Base-by-base conservation (phyloP, 129 eudicot species). In the Artemisia tridentata region DNA sequence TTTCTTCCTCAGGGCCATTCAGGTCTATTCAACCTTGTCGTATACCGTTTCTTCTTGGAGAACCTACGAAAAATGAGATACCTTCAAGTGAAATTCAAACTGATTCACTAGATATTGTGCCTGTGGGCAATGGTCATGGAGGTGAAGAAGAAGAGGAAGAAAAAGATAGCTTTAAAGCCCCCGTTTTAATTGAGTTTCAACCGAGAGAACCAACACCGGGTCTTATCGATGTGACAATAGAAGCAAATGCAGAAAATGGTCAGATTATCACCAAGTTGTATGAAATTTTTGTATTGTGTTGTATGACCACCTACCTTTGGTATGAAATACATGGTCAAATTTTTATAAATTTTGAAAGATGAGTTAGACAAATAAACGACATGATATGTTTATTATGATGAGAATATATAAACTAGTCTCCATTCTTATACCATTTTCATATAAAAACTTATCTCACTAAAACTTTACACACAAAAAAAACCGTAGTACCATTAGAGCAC, bases 151-250 rank as follows among this genome's bases (percentile, higher is more conserved):
- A 68, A 17, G 83, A 80, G 73, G 77, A 79, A 27, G 77, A 83
- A 20, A 73, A 79, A 20, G 75, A 83, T 20, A 73, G 56, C 76
- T 85, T 69, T 48, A 79, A 81, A 76, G 86, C 95, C 69, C 80
- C 73, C 17, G 86, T 90, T 41, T 58, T 74, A 38, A 75, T 93
- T 53, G 96, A 93, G 68, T 75, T 93, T 68, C 92, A 93, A 82
- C 97, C 98, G 59, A 73, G 80, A 52, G 98, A 89, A 78, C 98
- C 98, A 10, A 73, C 89, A 64, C 98, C 98, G 7, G 98, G 98
- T 10, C 81, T 89, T 25, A 79, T 93, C 14, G 92, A 90, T 45
- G 92, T 93, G 34, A 76, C 82, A 65, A 82, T 93, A 11, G 92
- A 89, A 84, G 58, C 98, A 76, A 93, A 93, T 78, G 71, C 91